Conservation (phyloP, 2,329 filamentous ascomycete species). For the Phaeosphaeriaceae sp. region DNA sequence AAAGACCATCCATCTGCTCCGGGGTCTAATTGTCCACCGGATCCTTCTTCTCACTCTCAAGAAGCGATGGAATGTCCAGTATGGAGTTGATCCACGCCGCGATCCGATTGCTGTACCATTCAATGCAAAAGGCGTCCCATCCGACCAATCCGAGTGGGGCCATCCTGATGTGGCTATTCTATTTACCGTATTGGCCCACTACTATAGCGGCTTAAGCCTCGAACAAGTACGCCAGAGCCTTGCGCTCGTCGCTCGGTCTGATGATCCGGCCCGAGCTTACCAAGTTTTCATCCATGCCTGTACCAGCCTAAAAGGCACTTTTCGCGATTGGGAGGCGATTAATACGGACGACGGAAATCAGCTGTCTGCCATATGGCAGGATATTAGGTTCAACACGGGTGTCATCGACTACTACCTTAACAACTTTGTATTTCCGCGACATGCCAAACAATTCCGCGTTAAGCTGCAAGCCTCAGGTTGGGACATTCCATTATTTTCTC, state of each 20-base stretch:
- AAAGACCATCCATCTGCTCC: conserved; percentile 60
- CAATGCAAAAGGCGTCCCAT: conserved; percentile 67
- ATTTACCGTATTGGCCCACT: conserved; percentile 62
- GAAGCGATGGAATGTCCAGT: conserved; percentile 72
- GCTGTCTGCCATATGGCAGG: conserved; percentile 51
- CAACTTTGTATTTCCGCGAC: conserved; percentile 67
- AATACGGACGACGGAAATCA: conserved; percentile 64
- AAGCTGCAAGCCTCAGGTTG: conserved; percentile 72
- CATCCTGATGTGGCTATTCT: conserved; percentile 65
- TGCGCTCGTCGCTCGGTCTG: conserved; percentile 59
- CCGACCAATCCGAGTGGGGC: conserved; percentile 69
- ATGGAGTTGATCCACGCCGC: conserved; percentile 53
- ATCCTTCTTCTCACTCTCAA: conserved; percentile 66
- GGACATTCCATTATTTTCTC: conserved; percentile 64
- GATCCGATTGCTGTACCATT: conserved; percentile 69
- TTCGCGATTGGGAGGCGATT: conserved; percentile 59
- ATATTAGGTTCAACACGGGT: conserved; percentile 54
- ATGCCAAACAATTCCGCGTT: conserved; percentile 68
- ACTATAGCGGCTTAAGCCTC: conserved; percentile 63
- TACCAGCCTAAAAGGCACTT: no score
- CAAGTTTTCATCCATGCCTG: no score
- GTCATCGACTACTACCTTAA: conserved; percentile 71
- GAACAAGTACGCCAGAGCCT: conserved; percentile 60
- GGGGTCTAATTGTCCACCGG: conserved; percentile 66
- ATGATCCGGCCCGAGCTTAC: conserved; percentile 65